phyloP scores from a whole-genome alignment of 352 stramenopile species.

The Blastocystis sp. region DNA sequence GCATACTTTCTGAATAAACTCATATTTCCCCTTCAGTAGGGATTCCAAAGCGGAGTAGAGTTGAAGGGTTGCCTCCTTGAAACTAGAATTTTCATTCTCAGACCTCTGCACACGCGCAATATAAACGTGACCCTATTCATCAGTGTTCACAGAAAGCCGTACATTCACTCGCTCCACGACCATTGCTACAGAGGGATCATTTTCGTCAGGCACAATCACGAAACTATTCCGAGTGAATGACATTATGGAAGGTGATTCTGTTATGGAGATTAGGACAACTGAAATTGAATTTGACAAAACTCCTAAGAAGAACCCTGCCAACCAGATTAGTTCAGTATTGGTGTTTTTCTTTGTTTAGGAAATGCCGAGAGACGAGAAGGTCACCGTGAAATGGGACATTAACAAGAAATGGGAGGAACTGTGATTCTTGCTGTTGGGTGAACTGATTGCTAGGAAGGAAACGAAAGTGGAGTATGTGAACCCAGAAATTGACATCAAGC shows the following conservation, averaged over 20 bases:
- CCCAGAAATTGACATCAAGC: not conserved
- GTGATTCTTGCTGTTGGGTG: not conserved
- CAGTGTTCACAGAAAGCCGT: not conserved
- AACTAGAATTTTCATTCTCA: too few species aligned
- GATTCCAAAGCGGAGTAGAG: not conserved
- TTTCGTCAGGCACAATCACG: not conserved
- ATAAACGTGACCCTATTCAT: not conserved
- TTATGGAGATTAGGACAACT: too few species aligned
- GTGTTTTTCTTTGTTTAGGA: too few species aligned
- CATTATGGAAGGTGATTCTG: too few species aligned
- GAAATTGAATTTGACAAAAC: too few species aligned
- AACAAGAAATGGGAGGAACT: slow-evolving; percentile 52
- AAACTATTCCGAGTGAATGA: not conserved
- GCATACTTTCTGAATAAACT: not conserved
- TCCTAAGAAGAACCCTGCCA: too few species aligned
- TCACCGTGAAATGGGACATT: slow-evolving; percentile 49
- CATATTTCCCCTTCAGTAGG: not conserved
- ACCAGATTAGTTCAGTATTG: too few species aligned
- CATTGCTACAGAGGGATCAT: not conserved
- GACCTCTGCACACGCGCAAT: too few species aligned
- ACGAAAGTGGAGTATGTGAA: slow-evolving; percentile 2
- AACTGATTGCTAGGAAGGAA: slow-evolving; percentile 20
- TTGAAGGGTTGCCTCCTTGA: too few species aligned
- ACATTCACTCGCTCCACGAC: slow-evolving; percentile 16
- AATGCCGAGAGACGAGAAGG: slow-evolving; percentile 7